phyloP scores from a whole-genome alignment of 1,284 basidiomycete genomes.

The Pseudozyma sp. region DNA sequence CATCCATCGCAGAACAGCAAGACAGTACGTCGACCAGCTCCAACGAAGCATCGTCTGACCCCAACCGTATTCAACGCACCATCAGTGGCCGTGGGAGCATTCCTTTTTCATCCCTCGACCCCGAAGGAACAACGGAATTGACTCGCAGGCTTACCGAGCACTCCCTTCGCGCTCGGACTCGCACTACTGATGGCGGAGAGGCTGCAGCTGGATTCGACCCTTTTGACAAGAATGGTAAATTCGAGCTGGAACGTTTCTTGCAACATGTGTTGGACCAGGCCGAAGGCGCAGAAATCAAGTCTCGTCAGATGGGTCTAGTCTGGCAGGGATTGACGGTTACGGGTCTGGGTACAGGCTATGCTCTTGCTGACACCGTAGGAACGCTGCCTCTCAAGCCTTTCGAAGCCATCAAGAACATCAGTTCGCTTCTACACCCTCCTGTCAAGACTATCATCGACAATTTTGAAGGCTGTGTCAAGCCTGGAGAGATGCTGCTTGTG shows the following conservation, averaged over 20 bases:
- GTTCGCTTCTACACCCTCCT: conserved; percentile 38
- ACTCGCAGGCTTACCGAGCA: conserved; percentile 47
- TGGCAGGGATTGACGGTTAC: conserved; percentile 58
- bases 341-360: conserved; percentile 54
- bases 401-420: conserved; percentile 29
- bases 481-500: conserved; percentile 66
- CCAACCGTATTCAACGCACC: conserved; percentile 17
- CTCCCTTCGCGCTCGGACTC: conserved; percentile 20
- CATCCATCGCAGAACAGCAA: conserved; percentile 11
- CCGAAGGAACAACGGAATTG: conserved; percentile 46
- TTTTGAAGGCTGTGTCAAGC: conserved; percentile 58
- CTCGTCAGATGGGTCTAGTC: conserved; percentile 53
- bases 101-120: conserved; percentile 38
- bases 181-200: conserved; percentile 26
- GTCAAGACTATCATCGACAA: conserved; percentile 57
- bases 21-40: conserved; percentile 8
- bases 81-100: conserved; percentile 31
- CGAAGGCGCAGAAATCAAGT: conserved; percentile 56
- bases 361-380: conserved; percentile 43
- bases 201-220: conserved; percentile 38
- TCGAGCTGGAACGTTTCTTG: conserved; percentile 68
- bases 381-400: conserved; percentile 48
- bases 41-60: conserved; percentile 13
- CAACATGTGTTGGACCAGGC: conserved; percentile 56
- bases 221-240: conserved; percentile 64